Base-by-base conservation (phyloP, 2,329 filamentous ascomycete genomes). In the Fusarium sp. region DNA sequence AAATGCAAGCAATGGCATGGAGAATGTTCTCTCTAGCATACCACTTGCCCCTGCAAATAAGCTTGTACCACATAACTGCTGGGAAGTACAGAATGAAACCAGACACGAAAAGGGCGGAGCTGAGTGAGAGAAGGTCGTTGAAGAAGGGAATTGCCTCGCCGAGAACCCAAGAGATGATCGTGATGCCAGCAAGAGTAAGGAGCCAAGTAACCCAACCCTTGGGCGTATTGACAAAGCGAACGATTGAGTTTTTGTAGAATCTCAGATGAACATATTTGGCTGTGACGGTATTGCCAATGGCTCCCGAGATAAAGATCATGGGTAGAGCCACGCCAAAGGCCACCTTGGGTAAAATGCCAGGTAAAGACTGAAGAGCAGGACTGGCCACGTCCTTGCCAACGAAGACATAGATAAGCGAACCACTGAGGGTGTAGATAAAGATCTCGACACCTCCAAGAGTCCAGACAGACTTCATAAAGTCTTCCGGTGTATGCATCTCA, bases 141-240 rank as follows among this genome's bases (percentile, higher is more conserved):
- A 94, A 95, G 78, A 91, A 90, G 2, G 93, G 93, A 49, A 94
- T 91, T 1, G 90, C 89, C 74, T 92, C 89, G 86, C 90, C 90
- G 11, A 92, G 60, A 15, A 91, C 59, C 61, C 73, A 77, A 1
- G 75, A 49, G 14, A 77, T 49, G 11, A 73, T 49, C 83, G 91
- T 94, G 28, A 91, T 80, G 39, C 79, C 73, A 1, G 86, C 80
- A 31, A 90, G 87, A 15, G 94, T 87, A 4, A 73, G 83, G 4
- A 90, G 78, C 92, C 92, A 93, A 6, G 82, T 82, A 36, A 80
- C 65, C 83, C 83, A 85, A 10, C 83, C 77, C 20, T 74, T 75
- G 2, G 61, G 56, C 2, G 77, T 73, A 20, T 79, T 78, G 48
- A 77, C 63, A 7, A 72, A 79, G 13, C 70, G 66, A 2, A 69